Conservation (phyloP, 148 eudicot species). For the Mesembryanthemum crystallinum region DNA sequence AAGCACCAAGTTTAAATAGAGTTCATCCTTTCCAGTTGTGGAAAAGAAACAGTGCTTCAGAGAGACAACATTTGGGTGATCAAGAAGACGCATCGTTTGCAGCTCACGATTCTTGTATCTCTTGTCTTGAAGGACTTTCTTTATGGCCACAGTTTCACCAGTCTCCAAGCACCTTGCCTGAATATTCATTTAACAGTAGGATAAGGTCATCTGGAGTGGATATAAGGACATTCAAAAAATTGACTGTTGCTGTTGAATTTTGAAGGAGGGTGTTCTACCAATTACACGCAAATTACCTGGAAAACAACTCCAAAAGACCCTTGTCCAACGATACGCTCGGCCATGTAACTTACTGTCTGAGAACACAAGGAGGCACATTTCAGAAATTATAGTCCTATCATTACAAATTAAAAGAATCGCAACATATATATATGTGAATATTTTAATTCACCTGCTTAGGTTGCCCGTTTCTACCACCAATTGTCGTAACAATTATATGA, state of each 20-base stretch:
- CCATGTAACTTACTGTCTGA: slow-evolving; percentile 91
- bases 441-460: slow-evolving; percentile 59
- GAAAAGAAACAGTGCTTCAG: slow-evolving; percentile 87
- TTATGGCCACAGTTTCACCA: slow-evolving; percentile 73
- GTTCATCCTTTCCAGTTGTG: slow-evolving; percentile 67
- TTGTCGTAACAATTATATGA: slow-evolving; percentile 82
- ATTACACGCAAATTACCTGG: slow-evolving; percentile 44
- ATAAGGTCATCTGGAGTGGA: background rate
- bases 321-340: slow-evolving; percentile 80
- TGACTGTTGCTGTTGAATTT: slow-evolving; percentile 5
- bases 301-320: slow-evolving; percentile 92
- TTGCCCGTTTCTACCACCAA: slow-evolving; percentile 77
- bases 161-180: slow-evolving; percentile 80
- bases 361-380: background rate
- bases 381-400: background rate
- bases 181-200: background rate
- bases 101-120: slow-evolving; percentile 83
- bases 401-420: background rate
- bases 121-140: slow-evolving; percentile 82
- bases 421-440: background rate
- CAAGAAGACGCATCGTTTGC: slow-evolving; percentile 74
- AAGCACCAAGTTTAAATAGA: slow-evolving; percentile 65
- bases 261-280: background rate
- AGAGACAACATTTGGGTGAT: slow-evolving; percentile 72
- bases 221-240: background rate